Evolutionary conservation across 2,329 filamentous ascomycete genomes (phyloP).

Genomic region (Pseudogymnoascus sp.): DNA sequence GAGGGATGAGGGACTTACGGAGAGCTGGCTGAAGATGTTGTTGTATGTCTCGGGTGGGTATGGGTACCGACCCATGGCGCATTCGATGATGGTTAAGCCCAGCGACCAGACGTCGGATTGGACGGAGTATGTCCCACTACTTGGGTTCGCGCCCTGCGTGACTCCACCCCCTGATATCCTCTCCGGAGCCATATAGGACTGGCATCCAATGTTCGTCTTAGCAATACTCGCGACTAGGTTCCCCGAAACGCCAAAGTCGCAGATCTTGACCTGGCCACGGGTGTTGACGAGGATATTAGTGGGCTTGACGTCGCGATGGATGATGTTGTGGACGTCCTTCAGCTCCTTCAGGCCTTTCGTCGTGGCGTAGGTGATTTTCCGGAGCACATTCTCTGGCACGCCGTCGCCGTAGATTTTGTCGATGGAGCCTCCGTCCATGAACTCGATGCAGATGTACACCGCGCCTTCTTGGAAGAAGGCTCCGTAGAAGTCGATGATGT

Average conservation of each 20-base stretch:
- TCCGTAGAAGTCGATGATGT: conserved; percentile 97
- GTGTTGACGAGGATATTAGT: conserved; percentile 97
- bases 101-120: conserved; percentile 98
- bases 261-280: conserved; percentile 89
- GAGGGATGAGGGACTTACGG: conserved; percentile 54
- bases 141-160: conserved; percentile 59
- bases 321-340: conserved; percentile 98
- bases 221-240: conserved; percentile 96
- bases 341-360: conserved; percentile 85
- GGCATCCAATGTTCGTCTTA: conserved; percentile 97
- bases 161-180: conserved; percentile 82
- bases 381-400: conserved; percentile 78
- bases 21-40: conserved; percentile 96
- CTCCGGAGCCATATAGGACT: conserved; percentile 98
- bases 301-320: conserved; percentile 95
- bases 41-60: conserved; percentile 96
- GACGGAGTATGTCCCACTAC: conserved; percentile 86
- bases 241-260: conserved; percentile 94
- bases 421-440: conserved; percentile 97
- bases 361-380: conserved; percentile 84
- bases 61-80: conserved; percentile 86
- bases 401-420: conserved; percentile 92
- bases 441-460: conserved; percentile 98
- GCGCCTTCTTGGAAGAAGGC: conserved; percentile 98
- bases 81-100: conserved; percentile 90